Evolutionary conservation across 768 basidiomycete species (phyloP), one percentile per base, ranked within the genome.

Genomic region (Amanita jacksonii): DNA sequence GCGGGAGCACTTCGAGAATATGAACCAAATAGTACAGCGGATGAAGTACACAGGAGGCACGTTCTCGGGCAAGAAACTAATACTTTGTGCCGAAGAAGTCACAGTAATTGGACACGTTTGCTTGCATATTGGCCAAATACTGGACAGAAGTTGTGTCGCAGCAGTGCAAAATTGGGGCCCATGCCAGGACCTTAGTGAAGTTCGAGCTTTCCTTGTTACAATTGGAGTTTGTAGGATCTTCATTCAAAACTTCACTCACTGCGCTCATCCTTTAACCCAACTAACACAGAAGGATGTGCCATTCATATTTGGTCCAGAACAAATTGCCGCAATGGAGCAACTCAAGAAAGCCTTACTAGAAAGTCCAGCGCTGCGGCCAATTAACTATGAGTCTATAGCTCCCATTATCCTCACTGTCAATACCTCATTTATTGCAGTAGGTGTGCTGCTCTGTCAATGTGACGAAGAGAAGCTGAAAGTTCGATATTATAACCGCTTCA

Each of bases 331-430:
- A 6, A 40, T 51, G 47, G 22, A 54, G 7, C 39, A 27, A 4
- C 43, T 66, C 0, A 67, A 68, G 45, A 3, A 49, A 5, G 54
- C 54, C 0, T n/a, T 62, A 1, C 18, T 47, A 3, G 27, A 42
- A 0, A 50, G 46, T 1, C 61, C 63, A 15, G 58, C 57, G 0
- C 43, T 70, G 2, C 39, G 48, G 3, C 56, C 62, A 0, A 53
- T 72, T 10, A 54, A 68, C 42, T 68, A 68, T 35, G n/a, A n/a
- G n/a, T n/a, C n/a, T n/a, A n/a, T n/a, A 18, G 41, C 5, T 1
- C 51, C 56, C 1, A 52, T 69, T 20, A 59, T 64, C 1, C 43
- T 70, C 0, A 51, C 64, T 3, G 68, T 71, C 0, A 66, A 71
- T 48, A 61, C 66, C 0, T 63, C 57, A 0, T 32, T 41, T 4